Conservation (phyloP, 352 stramenopile species). For the Globisporangium radiosum region DNA sequence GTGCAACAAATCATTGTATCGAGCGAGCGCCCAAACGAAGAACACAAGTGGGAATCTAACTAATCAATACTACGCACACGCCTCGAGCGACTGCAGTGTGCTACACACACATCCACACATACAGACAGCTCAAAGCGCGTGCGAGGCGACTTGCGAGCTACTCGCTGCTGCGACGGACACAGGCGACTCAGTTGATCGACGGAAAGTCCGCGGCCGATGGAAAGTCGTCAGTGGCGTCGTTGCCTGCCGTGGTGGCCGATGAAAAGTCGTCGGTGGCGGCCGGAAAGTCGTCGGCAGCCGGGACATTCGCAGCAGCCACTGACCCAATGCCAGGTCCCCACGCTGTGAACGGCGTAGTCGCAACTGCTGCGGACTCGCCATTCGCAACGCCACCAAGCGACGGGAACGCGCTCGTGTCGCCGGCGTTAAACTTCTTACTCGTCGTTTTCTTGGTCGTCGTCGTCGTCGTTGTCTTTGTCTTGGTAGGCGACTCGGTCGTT, state of each 20-base stretch:
- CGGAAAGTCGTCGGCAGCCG: slow-evolving; percentile 23
- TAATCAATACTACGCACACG: slow-evolving; percentile 23
- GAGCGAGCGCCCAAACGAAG: background rate
- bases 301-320: slow-evolving; percentile 19
- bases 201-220: slow-evolving; percentile 18
- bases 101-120: too few relatives aligned
- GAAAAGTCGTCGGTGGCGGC: slow-evolving; percentile 32
- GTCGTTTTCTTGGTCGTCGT: slow-evolving; percentile 50
- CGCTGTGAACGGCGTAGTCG: slow-evolving; percentile 16
- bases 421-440: slow-evolving; percentile 80
- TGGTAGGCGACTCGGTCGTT: too few relatives aligned
- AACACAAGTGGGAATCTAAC: slow-evolving; percentile 22
- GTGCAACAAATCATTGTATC: slow-evolving; percentile 3
- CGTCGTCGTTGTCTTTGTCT: slow-evolving; percentile 20
- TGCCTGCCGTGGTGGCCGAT: slow-evolving; percentile 17
- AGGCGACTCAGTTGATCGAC: slow-evolving; percentile 27
- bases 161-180: background rate
- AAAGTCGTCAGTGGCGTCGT: slow-evolving; percentile 24
- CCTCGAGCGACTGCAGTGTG: background rate
- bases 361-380: slow-evolving; percentile 14
- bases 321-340: slow-evolving; percentile 57
- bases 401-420: slow-evolving; percentile 75
- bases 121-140: too few relatives aligned
- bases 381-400: slow-evolving; percentile 48
- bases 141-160: background rate